Evolutionary conservation across 768 basidiomycete species (phyloP), one percentile per base, ranked within the genome.

Genomic region (Boletus sensibilis): DNA sequence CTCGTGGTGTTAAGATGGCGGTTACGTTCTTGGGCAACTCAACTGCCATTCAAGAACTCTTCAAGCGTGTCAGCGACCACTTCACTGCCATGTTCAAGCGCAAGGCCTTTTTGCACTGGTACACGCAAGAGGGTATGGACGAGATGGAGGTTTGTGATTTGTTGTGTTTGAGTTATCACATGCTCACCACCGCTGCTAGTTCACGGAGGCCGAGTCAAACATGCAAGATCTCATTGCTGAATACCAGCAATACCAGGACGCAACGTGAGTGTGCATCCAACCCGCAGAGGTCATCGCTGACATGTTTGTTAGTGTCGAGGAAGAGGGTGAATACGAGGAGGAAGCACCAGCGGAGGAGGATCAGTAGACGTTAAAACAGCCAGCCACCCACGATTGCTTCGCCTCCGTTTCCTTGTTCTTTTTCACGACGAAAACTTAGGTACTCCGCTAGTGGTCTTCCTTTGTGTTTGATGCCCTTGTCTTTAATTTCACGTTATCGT

Each of bases 81-180:
- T 98, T 99, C 85, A 92, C 92, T 59, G 92, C 93, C 76, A 99
- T 98, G 97, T 96, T 94, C 84, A 92, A 90, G 85, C 83, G 96
- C 72, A 98, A 98, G 80, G 95, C 95, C 25, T 94, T 94, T 85
- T 83, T 94, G 86, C 91, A 96, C 74, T 96, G 95, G 95, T 98
- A 98, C 76, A 98, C 95, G 35, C 93, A 96, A 74, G 97, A 98
- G 80, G 97, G 97, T 73, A 98, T 99, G 96, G 96, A 94, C 72
- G 93, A 94, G 82, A 92, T 94, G 92, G 92, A 94, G 81, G 82
- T 82, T 50, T 43, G 79, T 71, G 3, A n/a, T 37, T 29, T 40
- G 21, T 8, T 9, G 9, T 35, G 31, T 13, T 45, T 4, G 10
- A 18, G 16, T 42, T 25, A 25, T 41, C 9, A 21, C 18, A 25